These are phyloP conservation scores for Cladobotryum protrusum DNA, from an alignment of 2,329 filamentous ascomycete species.

Conservation along the genomic window DNA sequence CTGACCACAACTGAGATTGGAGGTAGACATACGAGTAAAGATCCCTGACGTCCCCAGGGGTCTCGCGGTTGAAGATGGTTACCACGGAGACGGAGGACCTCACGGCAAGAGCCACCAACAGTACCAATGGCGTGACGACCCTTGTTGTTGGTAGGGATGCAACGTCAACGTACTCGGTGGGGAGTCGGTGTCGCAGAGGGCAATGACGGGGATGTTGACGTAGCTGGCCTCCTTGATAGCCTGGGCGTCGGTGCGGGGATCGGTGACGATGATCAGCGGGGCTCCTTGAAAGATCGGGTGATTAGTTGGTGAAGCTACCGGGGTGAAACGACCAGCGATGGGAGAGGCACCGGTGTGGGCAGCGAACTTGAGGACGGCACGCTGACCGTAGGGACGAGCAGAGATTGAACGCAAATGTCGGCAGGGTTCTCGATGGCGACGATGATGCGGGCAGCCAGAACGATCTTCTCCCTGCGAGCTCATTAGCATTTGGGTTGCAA, in stretches of 20 bases:
- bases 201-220: conserved; percentile 99
- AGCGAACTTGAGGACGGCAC: conserved; percentile 99
- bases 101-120: conserved; percentile 99
- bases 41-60: conserved; percentile 99
- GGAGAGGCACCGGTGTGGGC: conserved; percentile 95
- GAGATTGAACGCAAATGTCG: conserved; percentile 99
- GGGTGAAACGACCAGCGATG: conserved; percentile 99
- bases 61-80: conserved; percentile 94
- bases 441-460: conserved; percentile 97
- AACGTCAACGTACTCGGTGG: conserved; percentile 98
- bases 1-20: no score
- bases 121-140: conserved; percentile 98
- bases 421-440: conserved; percentile 98
- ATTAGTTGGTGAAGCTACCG: conserved; percentile 99
- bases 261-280: conserved; percentile 98
- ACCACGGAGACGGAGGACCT: conserved; percentile 97
- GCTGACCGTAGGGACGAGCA: conserved; percentile 98
- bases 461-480: conserved; percentile 87
- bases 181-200: conserved; percentile 97
- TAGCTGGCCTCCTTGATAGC: conserved; percentile 99
- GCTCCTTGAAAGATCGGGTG: conserved; percentile 99
- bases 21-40: conserved; percentile 82
- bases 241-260: conserved; percentile 98
- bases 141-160: conserved; percentile 99
- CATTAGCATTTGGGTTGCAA: conserved; percentile 9